These are phyloP conservation scores for Ascochyta lentis DNA, from an alignment of 2,329 filamentous ascomycete genomes.

Conservation along the genomic window DNA sequence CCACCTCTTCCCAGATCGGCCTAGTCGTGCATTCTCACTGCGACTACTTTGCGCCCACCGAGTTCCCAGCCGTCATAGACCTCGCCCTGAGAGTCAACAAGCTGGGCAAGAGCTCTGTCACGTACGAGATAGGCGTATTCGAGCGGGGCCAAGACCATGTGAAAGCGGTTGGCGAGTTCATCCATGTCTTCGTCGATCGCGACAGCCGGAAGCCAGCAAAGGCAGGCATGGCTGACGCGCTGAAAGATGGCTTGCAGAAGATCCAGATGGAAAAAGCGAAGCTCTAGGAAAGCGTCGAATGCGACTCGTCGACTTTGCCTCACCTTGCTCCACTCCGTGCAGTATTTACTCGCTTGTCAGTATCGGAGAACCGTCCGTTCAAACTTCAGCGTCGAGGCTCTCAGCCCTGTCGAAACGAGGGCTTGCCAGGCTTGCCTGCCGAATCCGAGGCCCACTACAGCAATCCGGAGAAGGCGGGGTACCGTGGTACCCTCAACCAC, in stretches of 20 bases:
- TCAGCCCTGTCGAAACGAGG: neutral
- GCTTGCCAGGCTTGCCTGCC: neutral
- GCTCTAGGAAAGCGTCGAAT: constrained; percentile 25
- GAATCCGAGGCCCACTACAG: neutral
- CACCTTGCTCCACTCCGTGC: neutral
- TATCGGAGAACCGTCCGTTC: neutral
- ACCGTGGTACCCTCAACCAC: neutral
- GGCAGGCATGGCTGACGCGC: constrained; percentile 66
- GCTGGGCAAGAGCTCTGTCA: constrained; percentile 84
- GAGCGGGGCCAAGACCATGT: constrained; percentile 74
- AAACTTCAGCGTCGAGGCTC: neutral
- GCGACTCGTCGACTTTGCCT: neutral
- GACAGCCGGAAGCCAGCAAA: constrained; percentile 70
- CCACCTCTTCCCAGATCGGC: constrained; percentile 74
- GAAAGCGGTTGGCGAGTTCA: constrained; percentile 83
- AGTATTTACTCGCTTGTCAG: neutral
- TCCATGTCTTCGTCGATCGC: constrained; percentile 88
- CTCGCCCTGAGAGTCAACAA: constrained; percentile 82
- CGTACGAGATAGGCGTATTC: constrained; percentile 89
- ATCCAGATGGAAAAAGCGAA: constrained; percentile 33
- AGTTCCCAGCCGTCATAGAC: constrained; percentile 83
- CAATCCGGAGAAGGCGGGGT: constrained; percentile 1
- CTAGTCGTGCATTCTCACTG: constrained; percentile 86
- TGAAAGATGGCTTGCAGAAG: constrained; percentile 56
- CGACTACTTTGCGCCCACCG: constrained; percentile 82